Evolutionary conservation across 2,329 filamentous ascomycete species (phyloP).

Genomic region (Colletotrichum sansevieriae): DNA sequence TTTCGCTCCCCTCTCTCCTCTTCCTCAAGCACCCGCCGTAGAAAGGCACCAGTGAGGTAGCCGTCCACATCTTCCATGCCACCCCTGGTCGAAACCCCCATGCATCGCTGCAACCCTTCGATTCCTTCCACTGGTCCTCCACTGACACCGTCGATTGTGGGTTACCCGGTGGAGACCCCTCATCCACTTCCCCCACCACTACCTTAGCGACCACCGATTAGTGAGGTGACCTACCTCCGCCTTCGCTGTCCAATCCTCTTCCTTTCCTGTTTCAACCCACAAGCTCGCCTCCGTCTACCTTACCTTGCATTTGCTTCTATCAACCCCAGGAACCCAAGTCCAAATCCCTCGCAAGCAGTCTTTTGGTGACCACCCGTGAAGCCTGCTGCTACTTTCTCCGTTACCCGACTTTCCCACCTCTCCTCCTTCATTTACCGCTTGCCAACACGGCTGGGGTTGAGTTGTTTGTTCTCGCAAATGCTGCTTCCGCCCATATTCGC

Average conservation of each 20-base stretch:
- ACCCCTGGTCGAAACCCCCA: slow-evolving; percentile 37
- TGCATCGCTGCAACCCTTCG: slow-evolving; percentile 41
- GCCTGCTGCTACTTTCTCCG: slow-evolving; percentile 34
- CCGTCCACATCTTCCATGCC: slow-evolving; percentile 21
- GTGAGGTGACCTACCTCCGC: slow-evolving; percentile 2
- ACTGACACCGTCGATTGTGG: slow-evolving; percentile 38
- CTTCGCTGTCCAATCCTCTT: slow-evolving; percentile 30
- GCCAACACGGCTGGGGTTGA: slow-evolving; percentile 32
- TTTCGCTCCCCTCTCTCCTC: too few relatives aligned
- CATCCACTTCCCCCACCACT: slow-evolving; percentile 27
- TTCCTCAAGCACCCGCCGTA: slow-evolving; percentile 5
- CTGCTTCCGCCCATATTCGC: slow-evolving; percentile 33
- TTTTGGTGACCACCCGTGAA: slow-evolving; percentile 17
- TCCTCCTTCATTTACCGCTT: slow-evolving; percentile 12
- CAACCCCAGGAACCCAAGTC: slow-evolving; percentile 47
- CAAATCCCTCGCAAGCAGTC: slow-evolving; percentile 21
- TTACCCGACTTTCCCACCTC: slow-evolving; percentile 5
- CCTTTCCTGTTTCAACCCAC: slow-evolving; percentile 32
- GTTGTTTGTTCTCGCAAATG: slow-evolving; percentile 36
- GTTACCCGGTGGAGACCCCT: slow-evolving; percentile 26
- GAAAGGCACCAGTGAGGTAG: neutral
- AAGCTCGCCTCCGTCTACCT: slow-evolving; percentile 36
- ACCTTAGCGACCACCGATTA: neutral
- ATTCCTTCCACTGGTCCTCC: slow-evolving; percentile 40
- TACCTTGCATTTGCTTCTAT: slow-evolving; percentile 40